Conservation (phyloP, 1,284 basidiomycete genomes). For the Fistulinella cinereoalba region DNA sequence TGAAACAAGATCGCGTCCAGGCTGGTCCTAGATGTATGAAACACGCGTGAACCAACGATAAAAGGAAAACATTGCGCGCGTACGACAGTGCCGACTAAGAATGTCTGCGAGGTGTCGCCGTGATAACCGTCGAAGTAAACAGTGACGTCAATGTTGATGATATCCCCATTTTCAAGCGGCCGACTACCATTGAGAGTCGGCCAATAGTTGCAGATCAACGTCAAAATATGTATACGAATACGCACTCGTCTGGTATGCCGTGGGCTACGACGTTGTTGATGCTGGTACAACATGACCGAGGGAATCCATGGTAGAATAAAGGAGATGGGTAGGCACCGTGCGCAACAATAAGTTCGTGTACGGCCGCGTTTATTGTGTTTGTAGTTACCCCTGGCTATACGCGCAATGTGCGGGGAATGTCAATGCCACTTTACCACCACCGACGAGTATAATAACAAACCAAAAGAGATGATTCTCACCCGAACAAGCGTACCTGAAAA, state of each 20-base stretch:
- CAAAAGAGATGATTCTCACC: too few relatives aligned
- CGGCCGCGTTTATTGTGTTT: constrained; percentile 61
- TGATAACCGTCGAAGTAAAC: constrained; percentile 78
- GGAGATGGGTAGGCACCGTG: constrained; percentile 87
- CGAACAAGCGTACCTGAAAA: constrained; percentile 56
- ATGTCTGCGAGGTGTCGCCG: constrained; percentile 83
- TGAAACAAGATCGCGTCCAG: constrained; percentile 60
- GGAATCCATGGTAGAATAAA: constrained; percentile 65
- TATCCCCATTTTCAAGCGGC: constrained; percentile 75
- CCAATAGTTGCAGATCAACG: too few relatives aligned
- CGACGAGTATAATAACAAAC: too few relatives aligned
- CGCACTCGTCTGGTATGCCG: constrained; percentile 84
- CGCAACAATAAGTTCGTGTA: constrained; percentile 70
- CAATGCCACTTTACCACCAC: too few relatives aligned
- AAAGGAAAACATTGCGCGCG: constrained; percentile 15
- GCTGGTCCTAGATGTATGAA: constrained; percentile 51
- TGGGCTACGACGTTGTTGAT: constrained; percentile 85
- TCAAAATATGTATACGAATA: constrained; percentile 3
- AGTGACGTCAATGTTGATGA: constrained; percentile 84
- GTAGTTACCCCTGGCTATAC: constrained; percentile 73
- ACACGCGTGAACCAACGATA: background rate
- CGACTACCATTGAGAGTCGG: too few relatives aligned
- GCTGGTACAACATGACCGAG: constrained; percentile 86
- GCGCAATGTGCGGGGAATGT: too few relatives aligned
- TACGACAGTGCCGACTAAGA: constrained; percentile 75